Evolutionary conservation across 768 basidiomycete genomes (phyloP), one percentile per base, ranked within the genome.

Genomic region (Boletus sp.): DNA sequence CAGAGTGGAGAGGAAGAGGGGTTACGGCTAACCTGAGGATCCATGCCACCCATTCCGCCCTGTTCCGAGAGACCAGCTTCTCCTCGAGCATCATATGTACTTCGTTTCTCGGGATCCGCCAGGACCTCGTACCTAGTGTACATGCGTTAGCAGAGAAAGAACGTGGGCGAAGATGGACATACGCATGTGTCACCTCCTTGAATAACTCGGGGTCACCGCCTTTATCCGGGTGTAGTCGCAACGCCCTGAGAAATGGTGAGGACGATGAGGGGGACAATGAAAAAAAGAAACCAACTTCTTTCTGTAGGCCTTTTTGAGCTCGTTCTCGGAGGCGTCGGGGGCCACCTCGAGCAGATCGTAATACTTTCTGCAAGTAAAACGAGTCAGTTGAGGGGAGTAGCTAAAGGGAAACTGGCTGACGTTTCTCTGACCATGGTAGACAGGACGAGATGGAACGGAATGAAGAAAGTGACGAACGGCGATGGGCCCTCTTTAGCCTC

Each of bases 161-260:
- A 35, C 7, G 35, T 9, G 52, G 46, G 56, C 37, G 57, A 35
- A 23, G 15, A 29, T 21, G 45, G 41, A 80, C 91, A 57, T 79
- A 93, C 88, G 92, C 92, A 76, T 93, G 92, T 10, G 92, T 95
- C 35, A 98, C 89, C 70, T 98, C 93, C 70, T 98, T 98, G 86
- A 98, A 98, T 50, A 90, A 72, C 72, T 98, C 96, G 25, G 93
- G 93, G 64, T 97, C 95, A 53, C 94, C 94, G 44, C 94, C 93
- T 74, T 95, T 95, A 80, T 94, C 92, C 21, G 92, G 92, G 69
- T 94, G 92, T 60, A 93, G 74, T 53, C 88, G 83, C 47, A 94
- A 72, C 10, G 92, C 92, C 72, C 92, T 94, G 54, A 39, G 19
- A 50, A 50, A 60, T 48, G 23, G 47, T 57, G 23, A 56, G 52